These are phyloP conservation scores for Fimicolochytrium jonesii DNA, from an alignment of 192 early-diverging fungal genomes.

Conservation along the genomic window DNA sequence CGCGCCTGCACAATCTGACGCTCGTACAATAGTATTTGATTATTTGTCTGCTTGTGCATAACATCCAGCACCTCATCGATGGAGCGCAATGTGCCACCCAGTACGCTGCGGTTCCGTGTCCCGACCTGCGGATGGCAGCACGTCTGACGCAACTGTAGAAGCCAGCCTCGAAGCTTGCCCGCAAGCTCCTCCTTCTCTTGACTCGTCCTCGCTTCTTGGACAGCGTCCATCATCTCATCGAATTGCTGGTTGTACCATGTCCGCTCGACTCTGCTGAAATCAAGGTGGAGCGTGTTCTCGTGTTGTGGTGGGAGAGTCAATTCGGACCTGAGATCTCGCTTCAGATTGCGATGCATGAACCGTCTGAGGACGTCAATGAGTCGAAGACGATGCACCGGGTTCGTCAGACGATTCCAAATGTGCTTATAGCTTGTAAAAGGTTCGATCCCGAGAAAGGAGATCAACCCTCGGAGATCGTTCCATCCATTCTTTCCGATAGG, in stretches of 20 bases:
- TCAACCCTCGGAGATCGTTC: constrained; percentile 51
- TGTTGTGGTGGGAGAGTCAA: constrained; percentile 52
- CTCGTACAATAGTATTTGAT: constrained; percentile 23
- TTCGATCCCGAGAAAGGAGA: constrained; percentile 43
- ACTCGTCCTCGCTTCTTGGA: constrained; percentile 7
- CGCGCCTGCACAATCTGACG: constrained; percentile 6
- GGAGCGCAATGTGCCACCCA: constrained; percentile 45
- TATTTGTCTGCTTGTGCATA: constrained; percentile 41
- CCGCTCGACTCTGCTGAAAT: constrained; percentile 52
- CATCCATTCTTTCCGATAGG: constrained; percentile 38
- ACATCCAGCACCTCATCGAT: constrained; percentile 52
- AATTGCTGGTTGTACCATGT: constrained; percentile 55
- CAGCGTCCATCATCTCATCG: constrained; percentile 41
- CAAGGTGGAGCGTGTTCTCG: constrained; percentile 40
- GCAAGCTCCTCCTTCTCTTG: constrained; percentile 13
- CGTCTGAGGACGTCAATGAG: constrained; percentile 16
- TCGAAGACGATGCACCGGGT: constrained; percentile 6
- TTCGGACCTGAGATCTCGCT: constrained; percentile 47
- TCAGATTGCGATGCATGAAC: constrained; percentile 58
- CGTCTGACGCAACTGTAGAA: constrained; percentile 45
- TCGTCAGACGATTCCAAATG: not conserved
- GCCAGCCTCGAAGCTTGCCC: constrained; percentile 38
- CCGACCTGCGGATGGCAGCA: constrained; percentile 58
- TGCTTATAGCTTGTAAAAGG: constrained; percentile 16
- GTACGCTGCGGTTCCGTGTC: constrained; percentile 34